These are phyloP conservation scores for Suillus plorans DNA, from an alignment of 768 basidiomycete genomes.

Conservation along the genomic window DNA sequence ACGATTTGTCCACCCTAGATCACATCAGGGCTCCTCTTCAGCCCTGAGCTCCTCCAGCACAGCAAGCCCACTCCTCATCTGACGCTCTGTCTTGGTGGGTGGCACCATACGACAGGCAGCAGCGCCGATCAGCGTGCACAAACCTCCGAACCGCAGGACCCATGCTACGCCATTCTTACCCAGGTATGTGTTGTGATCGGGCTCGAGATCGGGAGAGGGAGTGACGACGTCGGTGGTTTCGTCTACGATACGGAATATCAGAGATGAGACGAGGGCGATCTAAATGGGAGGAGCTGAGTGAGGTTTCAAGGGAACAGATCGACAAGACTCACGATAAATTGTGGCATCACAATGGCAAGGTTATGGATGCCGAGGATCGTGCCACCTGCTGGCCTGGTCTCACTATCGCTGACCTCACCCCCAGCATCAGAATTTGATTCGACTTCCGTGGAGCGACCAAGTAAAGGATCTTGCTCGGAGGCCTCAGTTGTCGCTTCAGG, in stretches of 20 bases:
- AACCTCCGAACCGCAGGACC: slow-evolving; percentile 90
- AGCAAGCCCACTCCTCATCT: slow-evolving; percentile 79
- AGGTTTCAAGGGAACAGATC: background rate
- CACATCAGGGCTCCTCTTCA: slow-evolving; percentile 45
- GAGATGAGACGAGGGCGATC: slow-evolving; percentile 84
- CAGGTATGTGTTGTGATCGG: slow-evolving; percentile 56
- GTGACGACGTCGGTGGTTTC: slow-evolving; percentile 25
- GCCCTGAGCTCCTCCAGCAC: slow-evolving; percentile 76
- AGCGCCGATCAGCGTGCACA: slow-evolving; percentile 82
- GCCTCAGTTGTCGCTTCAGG: slow-evolving; percentile 29
- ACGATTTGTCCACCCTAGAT: background rate
- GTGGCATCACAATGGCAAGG: slow-evolving; percentile 91
- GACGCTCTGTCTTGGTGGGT: slow-evolving; percentile 87
- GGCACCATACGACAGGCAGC: slow-evolving; percentile 78
- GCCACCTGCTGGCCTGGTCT: slow-evolving; percentile 68
- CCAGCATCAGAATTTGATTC: slow-evolving; percentile 42
- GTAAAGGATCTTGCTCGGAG: slow-evolving; percentile 50
- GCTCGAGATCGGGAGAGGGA: slow-evolving; percentile 35
- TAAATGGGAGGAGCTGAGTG: slow-evolving; percentile 26
- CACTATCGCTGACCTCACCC: slow-evolving; percentile 20
- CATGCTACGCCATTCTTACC: slow-evolving; percentile 92
- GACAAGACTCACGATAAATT: slow-evolving; percentile 74
- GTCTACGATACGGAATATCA: slow-evolving; percentile 84
- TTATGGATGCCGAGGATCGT: slow-evolving; percentile 96
- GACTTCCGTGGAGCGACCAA: slow-evolving; percentile 52